Conservation (phyloP, 2,329 filamentous ascomycete genomes). For the Bimuria novae-zelandiae region DNA sequence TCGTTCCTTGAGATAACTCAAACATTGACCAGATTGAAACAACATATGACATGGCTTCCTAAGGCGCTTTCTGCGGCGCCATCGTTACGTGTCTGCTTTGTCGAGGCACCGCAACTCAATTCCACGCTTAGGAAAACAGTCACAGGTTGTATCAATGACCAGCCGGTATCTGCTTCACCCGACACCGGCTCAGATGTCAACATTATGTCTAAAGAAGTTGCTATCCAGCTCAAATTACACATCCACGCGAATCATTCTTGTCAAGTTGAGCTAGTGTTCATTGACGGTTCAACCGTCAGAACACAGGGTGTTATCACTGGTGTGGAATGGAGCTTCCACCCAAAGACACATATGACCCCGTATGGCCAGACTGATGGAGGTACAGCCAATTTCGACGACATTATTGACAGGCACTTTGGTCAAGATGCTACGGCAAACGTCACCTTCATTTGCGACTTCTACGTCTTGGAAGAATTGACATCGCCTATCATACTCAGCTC, state of each 20-base stretch:
- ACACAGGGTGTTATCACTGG: not conserved
- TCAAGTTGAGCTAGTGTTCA: not conserved
- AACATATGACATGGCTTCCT: not conserved
- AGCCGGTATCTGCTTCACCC: not conserved
- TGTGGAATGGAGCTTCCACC: not conserved
- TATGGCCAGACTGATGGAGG: not conserved
- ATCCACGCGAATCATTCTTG: not conserved
- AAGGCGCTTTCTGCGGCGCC: not conserved
- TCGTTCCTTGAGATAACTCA: not conserved
- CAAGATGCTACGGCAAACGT: not conserved
- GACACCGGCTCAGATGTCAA: not conserved
- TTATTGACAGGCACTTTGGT: not conserved
- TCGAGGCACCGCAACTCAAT: not conserved
- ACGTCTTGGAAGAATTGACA: not conserved
- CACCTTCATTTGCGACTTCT: conserved; percentile 1
- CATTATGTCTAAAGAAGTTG: not conserved
- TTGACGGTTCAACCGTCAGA: not conserved
- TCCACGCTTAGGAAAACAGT: too few species aligned
- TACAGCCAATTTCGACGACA: not conserved
- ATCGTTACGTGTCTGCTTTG: not conserved
- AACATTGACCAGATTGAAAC: not conserved
- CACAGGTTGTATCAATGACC: not conserved
- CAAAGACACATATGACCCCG: not conserved
- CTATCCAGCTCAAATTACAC: not conserved
- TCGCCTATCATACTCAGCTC: conserved; percentile 1